Conservation (phyloP, 371 early-diverging fungal genomes). For the Apophysomyces elegans region DNA sequence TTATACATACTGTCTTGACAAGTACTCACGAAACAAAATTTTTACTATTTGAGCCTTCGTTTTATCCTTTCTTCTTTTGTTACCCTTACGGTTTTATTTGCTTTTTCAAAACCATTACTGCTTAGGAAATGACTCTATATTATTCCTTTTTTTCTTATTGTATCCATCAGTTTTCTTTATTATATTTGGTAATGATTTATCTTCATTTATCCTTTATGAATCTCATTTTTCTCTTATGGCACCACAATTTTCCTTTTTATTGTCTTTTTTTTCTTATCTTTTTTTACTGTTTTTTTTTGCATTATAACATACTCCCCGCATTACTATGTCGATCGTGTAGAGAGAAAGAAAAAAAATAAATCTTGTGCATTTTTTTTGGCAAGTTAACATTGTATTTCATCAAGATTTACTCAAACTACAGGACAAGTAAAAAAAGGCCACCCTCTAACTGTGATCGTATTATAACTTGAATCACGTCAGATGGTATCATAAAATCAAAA, state of each 20-base stretch:
- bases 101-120: not conserved
- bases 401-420: not conserved
- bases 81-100: not conserved
- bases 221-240: slow-evolving; percentile 8
- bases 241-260: slow-evolving; percentile 4
- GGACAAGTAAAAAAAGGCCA: no score
- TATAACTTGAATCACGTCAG: no score
- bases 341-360: slow-evolving; percentile 20
- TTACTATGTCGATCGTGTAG: slow-evolving; percentile 15
- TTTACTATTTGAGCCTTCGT: no score
- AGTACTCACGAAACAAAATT: not conserved
- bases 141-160: not conserved
- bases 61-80: not conserved
- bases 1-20: not conserved
- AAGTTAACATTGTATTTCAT: not conserved
- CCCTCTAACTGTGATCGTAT: no score
- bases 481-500: no score
- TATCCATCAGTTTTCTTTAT: not conserved
- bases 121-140: not conserved
- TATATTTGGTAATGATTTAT: slow-evolving; percentile 10
- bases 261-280: not conserved
- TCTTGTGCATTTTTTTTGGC: not conserved
- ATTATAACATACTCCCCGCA: slow-evolving; percentile 5
- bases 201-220: slow-evolving; percentile 5
- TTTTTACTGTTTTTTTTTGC: slow-evolving; percentile 10